Base-by-base conservation (phyloP, 306 rosid genomes). In the Erythrophleum fordii region DNA sequence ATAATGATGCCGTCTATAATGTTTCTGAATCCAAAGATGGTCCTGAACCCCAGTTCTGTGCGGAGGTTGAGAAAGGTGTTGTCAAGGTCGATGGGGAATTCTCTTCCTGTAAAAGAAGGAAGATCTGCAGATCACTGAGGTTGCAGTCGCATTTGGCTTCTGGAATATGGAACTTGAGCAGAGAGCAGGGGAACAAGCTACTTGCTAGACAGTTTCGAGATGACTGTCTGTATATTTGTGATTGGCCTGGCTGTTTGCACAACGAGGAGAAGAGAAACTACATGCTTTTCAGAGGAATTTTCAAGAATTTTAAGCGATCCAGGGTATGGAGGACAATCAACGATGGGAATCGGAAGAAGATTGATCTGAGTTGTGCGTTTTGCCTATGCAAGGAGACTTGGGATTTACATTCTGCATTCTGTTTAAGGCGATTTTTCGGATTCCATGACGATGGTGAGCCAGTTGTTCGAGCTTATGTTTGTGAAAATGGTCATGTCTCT, bases 381-480 rank as follows among this genome's bases (percentile, higher is more conserved):
- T 96, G 99, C 37, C 3, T 58, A 7, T 92, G 92, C 62, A 68
- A 87, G 0, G 86, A 84, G 70, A 92, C 93, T 16, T 96, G 99
- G 99, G 99, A 96, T 81, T 82, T 96, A 76, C 93, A 93, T 56
- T 91, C 99, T 17, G 87, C 98, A 1, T 96, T 96, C 82, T 96
- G 98, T 74, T 78, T 96, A 80, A 77, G 98, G 52, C 86, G 93
- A 10, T 86, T 76, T 2, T 93, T 88, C 4, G 99, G 98, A 3
- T 96, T 44, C 86, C 98, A 96, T 37, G 97, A 90, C 11, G 99
- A 96, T 64, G 99, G 99, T 0, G 98, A 96, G 49, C 99, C 99
- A 17, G 92, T 93, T 20, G 99, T 96, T 20, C 81, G 97, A 16
- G 99, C 99, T 78, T 96, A 80, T 79, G 99, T 96, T 55, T 96